These are phyloP conservation scores for Sisymbrium altissimum DNA, from an alignment of 345 rosid genomes.

Conservation along the genomic window DNA sequence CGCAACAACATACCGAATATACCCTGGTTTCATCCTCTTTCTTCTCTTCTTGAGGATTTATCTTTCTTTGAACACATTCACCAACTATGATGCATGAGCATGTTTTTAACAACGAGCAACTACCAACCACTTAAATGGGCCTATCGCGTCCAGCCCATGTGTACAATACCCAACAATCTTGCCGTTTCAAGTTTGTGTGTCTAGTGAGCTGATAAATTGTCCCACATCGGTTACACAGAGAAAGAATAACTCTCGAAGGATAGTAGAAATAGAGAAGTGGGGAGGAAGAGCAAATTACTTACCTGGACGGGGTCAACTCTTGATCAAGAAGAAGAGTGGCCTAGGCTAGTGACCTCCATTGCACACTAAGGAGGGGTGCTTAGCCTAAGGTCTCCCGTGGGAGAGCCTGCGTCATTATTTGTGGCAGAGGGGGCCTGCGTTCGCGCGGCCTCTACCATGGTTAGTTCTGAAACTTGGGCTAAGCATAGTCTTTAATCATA, in stretches of 20 bases:
- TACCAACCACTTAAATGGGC: not conserved
- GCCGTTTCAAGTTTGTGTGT: not conserved
- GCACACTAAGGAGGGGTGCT: not conserved
- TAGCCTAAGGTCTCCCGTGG: not conserved
- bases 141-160: not conserved
- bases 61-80: too few relatives aligned
- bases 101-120: too few relatives aligned
- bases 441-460: not conserved
- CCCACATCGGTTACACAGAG: not conserved
- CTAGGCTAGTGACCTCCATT: slow-evolving; percentile 12
- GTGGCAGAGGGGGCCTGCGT: not conserved
- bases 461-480: too few relatives aligned
- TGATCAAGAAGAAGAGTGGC: slow-evolving; percentile 16
- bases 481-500: too few relatives aligned
- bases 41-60: too few relatives aligned
- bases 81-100: too few relatives aligned
- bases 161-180: not conserved
- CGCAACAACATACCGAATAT: not conserved
- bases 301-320: slow-evolving; percentile 24
- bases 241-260: not conserved
- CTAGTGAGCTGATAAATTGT: not conserved
- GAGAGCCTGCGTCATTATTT: not conserved
- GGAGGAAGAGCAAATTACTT: not conserved
- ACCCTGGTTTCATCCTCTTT: too few relatives aligned
- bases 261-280: not conserved